phyloP scores from a whole-genome alignment of 1,284 basidiomycete genomes.

The Sporisorium scitamineum region DNA sequence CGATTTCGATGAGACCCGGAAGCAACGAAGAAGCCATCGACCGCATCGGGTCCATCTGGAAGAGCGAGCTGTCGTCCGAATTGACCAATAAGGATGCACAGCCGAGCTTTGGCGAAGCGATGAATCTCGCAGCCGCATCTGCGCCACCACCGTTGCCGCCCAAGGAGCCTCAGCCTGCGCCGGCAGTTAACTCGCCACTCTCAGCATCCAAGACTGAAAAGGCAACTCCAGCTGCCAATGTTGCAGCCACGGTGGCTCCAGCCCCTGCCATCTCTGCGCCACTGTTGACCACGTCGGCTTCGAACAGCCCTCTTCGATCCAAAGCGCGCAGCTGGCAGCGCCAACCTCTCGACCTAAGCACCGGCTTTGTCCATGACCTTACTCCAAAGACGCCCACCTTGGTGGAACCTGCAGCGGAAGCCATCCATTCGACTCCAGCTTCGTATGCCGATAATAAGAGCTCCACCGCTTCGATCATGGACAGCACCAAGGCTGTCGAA shows the following conservation, averaged over 20 bases:
- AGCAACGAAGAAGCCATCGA: slow-evolving; percentile 49
- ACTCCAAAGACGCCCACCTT: slow-evolving; percentile 38
- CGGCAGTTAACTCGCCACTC: background rate
- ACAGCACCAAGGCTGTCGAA: slow-evolving; percentile 3
- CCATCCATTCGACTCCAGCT: slow-evolving; percentile 35
- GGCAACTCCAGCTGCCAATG: background rate
- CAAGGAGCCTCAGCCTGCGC: slow-evolving; percentile 26
- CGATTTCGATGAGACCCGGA: slow-evolving; percentile 24
- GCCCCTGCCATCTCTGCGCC: background rate
- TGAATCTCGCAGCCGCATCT: slow-evolving; percentile 23
- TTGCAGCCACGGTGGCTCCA: background rate
- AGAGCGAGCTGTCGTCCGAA: slow-evolving; percentile 54
- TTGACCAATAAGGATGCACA: slow-evolving; percentile 35
- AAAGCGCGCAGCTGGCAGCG: slow-evolving; percentile 52
- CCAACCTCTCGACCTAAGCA: slow-evolving; percentile 28
- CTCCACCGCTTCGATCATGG: slow-evolving; percentile 9
- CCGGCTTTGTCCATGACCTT: slow-evolving; percentile 38
- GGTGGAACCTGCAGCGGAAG: slow-evolving; percentile 18
- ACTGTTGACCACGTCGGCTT: slow-evolving; percentile 4
- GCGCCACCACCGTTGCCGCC: slow-evolving; percentile 55
- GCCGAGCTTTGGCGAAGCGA: slow-evolving; percentile 41
- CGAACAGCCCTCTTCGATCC: slow-evolving; percentile 19
- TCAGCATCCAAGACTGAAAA: slow-evolving; percentile 7
- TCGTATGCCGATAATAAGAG: slow-evolving; percentile 41
- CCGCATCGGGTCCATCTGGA: slow-evolving; percentile 53